Evolutionary conservation across 179 eudicot genomes (phyloP), one percentile per base, ranked within the genome.

Genomic region (Carnegiea gigantea): DNA sequence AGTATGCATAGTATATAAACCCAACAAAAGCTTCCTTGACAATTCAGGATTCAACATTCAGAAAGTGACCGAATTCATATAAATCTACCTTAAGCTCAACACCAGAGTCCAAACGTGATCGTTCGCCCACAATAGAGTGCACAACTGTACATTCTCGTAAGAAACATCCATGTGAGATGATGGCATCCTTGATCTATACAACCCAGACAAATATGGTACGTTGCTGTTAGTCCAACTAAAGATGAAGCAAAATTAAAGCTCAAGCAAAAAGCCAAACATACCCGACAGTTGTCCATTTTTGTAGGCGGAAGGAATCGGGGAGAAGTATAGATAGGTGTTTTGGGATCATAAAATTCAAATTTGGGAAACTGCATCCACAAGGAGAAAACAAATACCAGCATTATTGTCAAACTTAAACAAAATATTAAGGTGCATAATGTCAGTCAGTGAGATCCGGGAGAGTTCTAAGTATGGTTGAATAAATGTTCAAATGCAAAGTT

Each of bases 121-220:
- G 91, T 82, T 91, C 98, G 65, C 98, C 98, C 11, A 95, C 95
- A 10, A 95, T 90, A 11, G 99, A 91, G 81, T 90, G 95, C 77
- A 88, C 87, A 71, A 95, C 83, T 9, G 70, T 77, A 80, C 99
- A 90, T 86, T 95, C 98, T 86, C 92, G 74, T 73, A 95, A 85
- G 89, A 95, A 95, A 83, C 99, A 95, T 67, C 99, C 99, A 70
- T 95, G 98, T 28, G 99, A 93, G 78, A 95, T 87, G 65, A 95
- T 92, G n/a, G 97, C 91, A 84, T 95, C 94, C 86, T 91, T 92
- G 49, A 95, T 92, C 99, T 95, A 89, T 76, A 87, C 75, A 78
- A 38, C n/a, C 62, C 76, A 68, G 30, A 46, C 44, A 12, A 77
- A 75, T 4, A 62, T 51, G 67, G 75, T 79, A 83, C 79, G 64